Base-by-base conservation (phyloP, 441 rosid species). In the Erysimum pusillum region DNA sequence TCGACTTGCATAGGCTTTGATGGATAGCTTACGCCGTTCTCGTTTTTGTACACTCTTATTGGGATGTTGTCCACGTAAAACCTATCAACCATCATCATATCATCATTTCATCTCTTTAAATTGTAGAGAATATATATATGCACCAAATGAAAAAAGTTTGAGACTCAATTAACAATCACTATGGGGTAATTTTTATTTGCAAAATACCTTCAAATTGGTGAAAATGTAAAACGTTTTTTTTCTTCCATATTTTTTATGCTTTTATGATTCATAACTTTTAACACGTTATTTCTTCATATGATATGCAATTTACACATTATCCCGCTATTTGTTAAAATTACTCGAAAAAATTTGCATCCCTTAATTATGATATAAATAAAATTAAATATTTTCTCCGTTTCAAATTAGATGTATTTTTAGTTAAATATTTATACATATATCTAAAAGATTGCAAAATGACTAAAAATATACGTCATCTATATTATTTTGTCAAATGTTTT, bases 21-120 rank as follows among this genome's bases (percentile, higher is more conserved):
- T 18, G 90, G 91, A 71, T 83, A 90, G 39, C 67, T 66, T 12
- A 88, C 88, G 10, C 91, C 98, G 2, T 39, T 59, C 6, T 76
- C 64, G 81, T 90, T 91, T 79, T 84, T 84, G 88, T 81, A 85
- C 6, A 91, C 90, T 70, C 98, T 82, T 56, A 90, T 89, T 14
- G 98, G 98, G 58, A 52, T 65, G 6, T 80, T 48, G 56, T 77
- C 76, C 10, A 71, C 76, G 39, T 71, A 77, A 65, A 71, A 77
- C 76, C 76, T 76, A 76, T 45, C 60, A 28, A 22, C 49, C 42
- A 54, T 34, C 63, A 32, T 42, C 48, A 38, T 22, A 22, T 39
- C 35, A 58, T 35, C 59, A 34, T 44, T 45, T 58, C 63, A 46
- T 70, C 45, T 39, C 36, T 51, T 46, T 25, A 1, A 22, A 28